These are phyloP conservation scores for Suhomyces pyralidae DNA, from an alignment of 805 yeast genomes.

Conservation along the genomic window DNA sequence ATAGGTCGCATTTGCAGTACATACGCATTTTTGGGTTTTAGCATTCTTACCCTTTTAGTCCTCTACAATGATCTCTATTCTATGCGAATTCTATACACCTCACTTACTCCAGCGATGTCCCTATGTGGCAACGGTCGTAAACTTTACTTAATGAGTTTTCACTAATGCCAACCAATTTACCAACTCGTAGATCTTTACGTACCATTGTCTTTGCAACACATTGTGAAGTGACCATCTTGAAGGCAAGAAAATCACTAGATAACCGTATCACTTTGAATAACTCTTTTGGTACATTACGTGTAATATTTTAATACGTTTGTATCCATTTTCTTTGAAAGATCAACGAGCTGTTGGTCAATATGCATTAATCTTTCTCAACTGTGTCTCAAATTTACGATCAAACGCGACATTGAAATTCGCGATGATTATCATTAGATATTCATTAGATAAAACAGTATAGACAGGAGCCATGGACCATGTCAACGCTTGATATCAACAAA, in stretches of 20 bases:
- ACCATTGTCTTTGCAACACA: no score
- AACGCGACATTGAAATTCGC: not conserved
- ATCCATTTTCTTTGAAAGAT: not conserved
- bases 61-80: not conserved
- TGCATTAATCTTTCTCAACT: no score
- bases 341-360: not conserved
- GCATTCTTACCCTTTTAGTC: not conserved
- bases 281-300: not conserved
- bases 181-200: no score
- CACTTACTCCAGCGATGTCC: not conserved
- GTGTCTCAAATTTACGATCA: not conserved
- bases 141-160: not conserved
- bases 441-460: not conserved
- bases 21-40: not conserved
- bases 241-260: no score
- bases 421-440: not conserved
- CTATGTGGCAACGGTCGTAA: not conserved
- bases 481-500: constrained; percentile 17
- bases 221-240: no score
- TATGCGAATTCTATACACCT: not conserved
- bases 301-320: not conserved
- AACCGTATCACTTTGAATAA: no score
- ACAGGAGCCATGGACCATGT: constrained; percentile 2
- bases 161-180: not conserved
- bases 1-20: not conserved